phyloP scores from a whole-genome alignment of 768 basidiomycete species.

The Xerocomus brunneocitrinus region DNA sequence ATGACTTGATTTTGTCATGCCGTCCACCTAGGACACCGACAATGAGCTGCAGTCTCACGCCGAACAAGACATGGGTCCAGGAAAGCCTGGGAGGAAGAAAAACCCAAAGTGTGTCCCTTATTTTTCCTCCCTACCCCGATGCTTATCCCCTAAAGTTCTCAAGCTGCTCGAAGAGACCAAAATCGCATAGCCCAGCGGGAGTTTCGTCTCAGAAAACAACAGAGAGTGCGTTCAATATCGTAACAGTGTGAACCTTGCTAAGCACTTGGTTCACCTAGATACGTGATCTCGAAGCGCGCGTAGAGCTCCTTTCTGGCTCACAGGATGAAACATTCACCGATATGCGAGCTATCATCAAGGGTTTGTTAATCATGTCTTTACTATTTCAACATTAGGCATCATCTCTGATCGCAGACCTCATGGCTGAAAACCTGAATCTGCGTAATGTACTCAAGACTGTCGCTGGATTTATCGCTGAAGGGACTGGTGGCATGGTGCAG shows the following conservation, averaged over 20 bases:
- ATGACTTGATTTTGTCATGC: constrained; percentile 8
- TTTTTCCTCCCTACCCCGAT: constrained; percentile 11
- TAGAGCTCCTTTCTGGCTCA: constrained; percentile 90
- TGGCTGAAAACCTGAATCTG: constrained; percentile 85
- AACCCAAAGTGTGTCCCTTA: constrained; percentile 67
- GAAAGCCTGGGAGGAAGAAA: constrained; percentile 73
- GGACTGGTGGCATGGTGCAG: constrained; percentile 69
- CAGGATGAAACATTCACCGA: constrained; percentile 86
- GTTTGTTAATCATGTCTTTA: constrained; percentile 31
- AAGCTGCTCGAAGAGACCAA: constrained; percentile 83
- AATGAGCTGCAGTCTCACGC: constrained; percentile 55
- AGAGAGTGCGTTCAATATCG: constrained; percentile 47
- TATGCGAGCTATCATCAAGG: constrained; percentile 77
- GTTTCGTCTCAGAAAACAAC: constrained; percentile 89
- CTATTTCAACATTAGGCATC: neutral
- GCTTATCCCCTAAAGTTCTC: constrained; percentile 53
- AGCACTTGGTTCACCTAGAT: constrained; percentile 48
- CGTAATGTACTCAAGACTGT: constrained; percentile 74
- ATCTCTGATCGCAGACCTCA: constrained; percentile 53
- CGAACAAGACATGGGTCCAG: constrained; percentile 26
- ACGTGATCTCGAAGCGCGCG: constrained; percentile 90
- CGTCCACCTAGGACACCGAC: constrained; percentile 57
- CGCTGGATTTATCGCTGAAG: constrained; percentile 81
- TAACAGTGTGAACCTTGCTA: neutral
- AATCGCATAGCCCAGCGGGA: constrained; percentile 92